These are phyloP conservation scores for Aspergillus tamarii DNA, from an alignment of 2,329 filamentous ascomycete genomes.

Conservation along the genomic window DNA sequence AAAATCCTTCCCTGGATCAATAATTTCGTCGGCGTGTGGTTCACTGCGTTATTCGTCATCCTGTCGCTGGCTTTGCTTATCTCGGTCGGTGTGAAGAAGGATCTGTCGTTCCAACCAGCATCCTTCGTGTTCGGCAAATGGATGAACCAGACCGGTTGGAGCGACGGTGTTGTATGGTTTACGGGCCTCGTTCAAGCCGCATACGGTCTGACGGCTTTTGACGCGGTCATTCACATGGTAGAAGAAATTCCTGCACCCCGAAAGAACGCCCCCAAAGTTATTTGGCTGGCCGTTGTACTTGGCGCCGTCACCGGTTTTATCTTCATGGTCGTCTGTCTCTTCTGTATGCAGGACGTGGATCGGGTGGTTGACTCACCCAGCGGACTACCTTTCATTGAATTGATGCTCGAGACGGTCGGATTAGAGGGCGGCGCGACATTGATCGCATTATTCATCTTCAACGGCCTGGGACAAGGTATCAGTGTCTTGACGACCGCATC, in stretches of 20 bases:
- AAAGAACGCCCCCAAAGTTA: conserved; percentile 55
- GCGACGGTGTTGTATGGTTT: conserved; percentile 61
- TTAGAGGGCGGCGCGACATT: conserved; percentile 50
- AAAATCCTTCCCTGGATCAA: conserved; percentile 57
- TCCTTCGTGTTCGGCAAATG: conserved; percentile 58
- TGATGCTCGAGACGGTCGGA: conserved; percentile 47
- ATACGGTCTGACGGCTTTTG: conserved; percentile 61
- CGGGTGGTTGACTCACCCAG: conserved; percentile 42
- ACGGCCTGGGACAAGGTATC: conserved; percentile 58
- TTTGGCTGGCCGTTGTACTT: conserved; percentile 57
- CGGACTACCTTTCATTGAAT: conserved; percentile 55
- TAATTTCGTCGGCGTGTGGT: conserved; percentile 59
- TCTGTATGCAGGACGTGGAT: conserved; percentile 54
- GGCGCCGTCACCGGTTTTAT: conserved; percentile 55
- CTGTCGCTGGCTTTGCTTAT: conserved; percentile 57
- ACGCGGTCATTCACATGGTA: conserved; percentile 62
- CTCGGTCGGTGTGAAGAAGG: conserved; percentile 51
- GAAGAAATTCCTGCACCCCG: conserved; percentile 60
- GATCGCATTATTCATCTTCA: conserved; percentile 61
- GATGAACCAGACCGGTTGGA: conserved; percentile 58
- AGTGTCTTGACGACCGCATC: conserved; percentile 57
- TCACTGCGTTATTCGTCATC: conserved; percentile 56
- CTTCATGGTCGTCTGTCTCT: conserved; percentile 58
- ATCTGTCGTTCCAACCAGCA: conserved; percentile 52
- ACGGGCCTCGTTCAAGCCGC: conserved; percentile 60